Conservation (phyloP, 306 rosid species). For the Cicer judaicum region DNA sequence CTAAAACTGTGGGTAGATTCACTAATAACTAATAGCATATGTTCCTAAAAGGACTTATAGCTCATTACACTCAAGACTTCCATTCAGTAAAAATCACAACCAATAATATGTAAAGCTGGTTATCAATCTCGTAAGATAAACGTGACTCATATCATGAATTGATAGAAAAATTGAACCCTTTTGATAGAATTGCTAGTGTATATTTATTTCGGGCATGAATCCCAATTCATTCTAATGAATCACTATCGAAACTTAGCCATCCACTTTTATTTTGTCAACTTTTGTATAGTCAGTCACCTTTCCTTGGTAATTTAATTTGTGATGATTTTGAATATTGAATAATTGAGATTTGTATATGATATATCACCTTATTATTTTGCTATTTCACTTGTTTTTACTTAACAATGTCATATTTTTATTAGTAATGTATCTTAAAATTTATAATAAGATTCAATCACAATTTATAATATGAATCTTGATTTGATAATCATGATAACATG, state of each 20-base stretch:
- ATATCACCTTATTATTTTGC: not conserved
- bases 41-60: slow-evolving; percentile 22
- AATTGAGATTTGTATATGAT: not conserved
- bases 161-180: not conserved
- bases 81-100: slow-evolving; percentile 27
- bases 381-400: not conserved
- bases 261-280: too few relatives aligned
- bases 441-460: not conserved
- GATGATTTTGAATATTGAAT: not conserved
- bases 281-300: not conserved
- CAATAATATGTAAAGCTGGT: not conserved
- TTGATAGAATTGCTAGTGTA: not conserved
- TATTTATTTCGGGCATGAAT: not conserved
- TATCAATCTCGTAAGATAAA: not conserved
- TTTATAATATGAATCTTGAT: not conserved
- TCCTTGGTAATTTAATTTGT: not conserved
- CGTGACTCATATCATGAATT: not conserved
- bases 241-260: not conserved
- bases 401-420: not conserved
- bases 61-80: not conserved
- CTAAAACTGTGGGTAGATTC: slow-evolving; percentile 2
- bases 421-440: not conserved
- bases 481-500: slow-evolving; percentile 1
- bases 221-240: not conserved
- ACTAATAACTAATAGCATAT: slow-evolving; percentile 10